A percentile compares a stretch with the other conserved stretches of the same genome.
These are phyloP conservation scores for Bimuria novae-zelandiae DNA, from an alignment of 2,329 filamentous ascomycete species.

Conservation along the genomic window DNA sequence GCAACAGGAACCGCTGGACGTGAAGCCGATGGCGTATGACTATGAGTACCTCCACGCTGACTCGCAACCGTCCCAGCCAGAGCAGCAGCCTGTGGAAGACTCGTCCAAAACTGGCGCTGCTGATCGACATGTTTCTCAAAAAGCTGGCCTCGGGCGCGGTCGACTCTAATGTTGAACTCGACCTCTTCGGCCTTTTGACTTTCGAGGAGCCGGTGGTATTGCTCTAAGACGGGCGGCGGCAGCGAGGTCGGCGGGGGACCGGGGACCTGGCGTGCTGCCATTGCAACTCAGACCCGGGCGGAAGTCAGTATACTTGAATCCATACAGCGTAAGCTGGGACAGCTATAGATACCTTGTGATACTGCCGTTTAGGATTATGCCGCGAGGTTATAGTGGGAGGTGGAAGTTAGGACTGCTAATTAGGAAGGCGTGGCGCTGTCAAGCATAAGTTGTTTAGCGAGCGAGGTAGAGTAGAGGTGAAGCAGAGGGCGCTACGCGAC, in stretches of 20 bases:
- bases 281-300: not conserved
- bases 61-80: not conserved
- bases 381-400: no score
- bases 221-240: not conserved
- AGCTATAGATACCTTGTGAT: no score
- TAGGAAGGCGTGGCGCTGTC: not conserved
- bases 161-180: slow-evolving; percentile 1
- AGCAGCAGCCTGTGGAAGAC: not conserved
- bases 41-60: not conserved
- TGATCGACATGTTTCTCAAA: slow-evolving; percentile 12
- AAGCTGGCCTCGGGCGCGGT: not conserved
- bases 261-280: slow-evolving; percentile 1
- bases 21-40: no score
- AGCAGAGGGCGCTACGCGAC: not conserved
- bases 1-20: no score
- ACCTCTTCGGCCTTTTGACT: not conserved
- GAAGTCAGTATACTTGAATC: no score
- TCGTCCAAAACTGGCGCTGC: slow-evolving; percentile 14
- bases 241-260: not conserved
- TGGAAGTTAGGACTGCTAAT: not conserved
- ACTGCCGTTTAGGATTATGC: no score
- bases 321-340: no score
- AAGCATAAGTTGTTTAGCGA: not conserved
- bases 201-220: not conserved
- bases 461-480: not conserved